Base-by-base conservation (phyloP, 352 stramenopile species). In the Globisporangium cederbergense region DNA sequence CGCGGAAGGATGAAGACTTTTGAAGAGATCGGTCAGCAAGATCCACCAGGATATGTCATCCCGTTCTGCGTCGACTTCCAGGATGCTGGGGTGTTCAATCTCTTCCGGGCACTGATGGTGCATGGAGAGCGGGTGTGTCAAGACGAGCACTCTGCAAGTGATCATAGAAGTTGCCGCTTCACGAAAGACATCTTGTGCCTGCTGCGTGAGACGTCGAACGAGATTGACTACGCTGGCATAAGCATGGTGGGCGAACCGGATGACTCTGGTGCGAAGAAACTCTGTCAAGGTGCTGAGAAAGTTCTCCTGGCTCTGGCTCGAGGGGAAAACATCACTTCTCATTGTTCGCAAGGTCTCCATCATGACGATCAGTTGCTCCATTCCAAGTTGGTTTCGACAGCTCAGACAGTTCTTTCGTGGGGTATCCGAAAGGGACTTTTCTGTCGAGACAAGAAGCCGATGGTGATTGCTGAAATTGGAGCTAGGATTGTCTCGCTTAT, bases 31-130 rank as follows among this genome's bases (percentile, higher is more conserved):
- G 38, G 53, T 25, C 20, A 68, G 9, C 58, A 60, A 8, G 81
- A 93, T 75, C 62, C 62, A 46, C 70, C 68, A 16, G 83, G 81
- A 16, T 85, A 89, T 54, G 70, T 81, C 38, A 72, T 90, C 42
- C 83, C 83, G 1, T 92, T 89, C 66, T 86, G 70, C 43, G 59
- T 84, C 10, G 79, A 89, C 61, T 89, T 90, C 62, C 59, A 72
- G 11, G 75, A 86, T 38, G 25, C 67, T 4, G 76, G 79, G n/a
- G 38, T 88, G 20, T 45, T 80, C 7, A 65, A 73, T 28, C 66
- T 81, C 65, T 55, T 83, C 13, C 54, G 50, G 58, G 73, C 71
- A 34, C 66, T 78, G 3, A 66, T 38, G 22, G 58, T 67, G 57
- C 76, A 65, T 28, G 30, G 54, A n/a, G 18, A n/a, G 34, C 34